Evolutionary conservation across 225 moss, liverwort and hornwort genomes (phyloP).

Genomic region (Straminergon stramineum): DNA sequence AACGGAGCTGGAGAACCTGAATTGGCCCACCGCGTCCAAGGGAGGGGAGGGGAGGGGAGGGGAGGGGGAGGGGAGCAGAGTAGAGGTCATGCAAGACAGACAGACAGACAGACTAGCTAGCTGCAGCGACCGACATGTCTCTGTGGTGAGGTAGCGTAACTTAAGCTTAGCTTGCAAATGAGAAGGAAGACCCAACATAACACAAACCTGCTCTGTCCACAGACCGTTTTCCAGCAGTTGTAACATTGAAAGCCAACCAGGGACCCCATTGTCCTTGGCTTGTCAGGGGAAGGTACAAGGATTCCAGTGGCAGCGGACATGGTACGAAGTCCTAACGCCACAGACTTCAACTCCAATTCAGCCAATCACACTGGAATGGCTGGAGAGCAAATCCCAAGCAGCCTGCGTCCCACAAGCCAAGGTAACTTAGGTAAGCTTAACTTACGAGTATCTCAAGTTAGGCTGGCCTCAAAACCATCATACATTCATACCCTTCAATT

Average conservation of each 20-base stretch:
- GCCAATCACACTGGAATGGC: background rate
- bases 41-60: background rate
- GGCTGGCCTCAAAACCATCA: background rate
- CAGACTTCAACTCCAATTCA: background rate
- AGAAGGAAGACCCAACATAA: constrained; percentile 13
- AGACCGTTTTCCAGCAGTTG: constrained; percentile 16
- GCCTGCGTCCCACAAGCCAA: too few species aligned
- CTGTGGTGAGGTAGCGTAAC: background rate
- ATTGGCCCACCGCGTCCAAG: background rate
- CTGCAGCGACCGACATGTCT: background rate
- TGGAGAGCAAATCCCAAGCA: background rate
- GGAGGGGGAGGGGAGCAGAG: background rate
- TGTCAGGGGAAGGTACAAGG: background rate
- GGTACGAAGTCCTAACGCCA: background rate
- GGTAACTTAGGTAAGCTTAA: too few species aligned
- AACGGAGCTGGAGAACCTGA: background rate
- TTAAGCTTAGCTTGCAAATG: background rate
- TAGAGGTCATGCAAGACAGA: background rate
- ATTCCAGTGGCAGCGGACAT: background rate
- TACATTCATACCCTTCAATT: too few species aligned
- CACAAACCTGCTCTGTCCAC: constrained; percentile 14
- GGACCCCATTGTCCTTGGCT: background rate
- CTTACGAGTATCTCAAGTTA: too few species aligned
- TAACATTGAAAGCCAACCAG: constrained; percentile 9
- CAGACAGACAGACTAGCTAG: background rate